phyloP scores from a whole-genome alignment of 257 asterid species.

The Fraxinus americana region DNA sequence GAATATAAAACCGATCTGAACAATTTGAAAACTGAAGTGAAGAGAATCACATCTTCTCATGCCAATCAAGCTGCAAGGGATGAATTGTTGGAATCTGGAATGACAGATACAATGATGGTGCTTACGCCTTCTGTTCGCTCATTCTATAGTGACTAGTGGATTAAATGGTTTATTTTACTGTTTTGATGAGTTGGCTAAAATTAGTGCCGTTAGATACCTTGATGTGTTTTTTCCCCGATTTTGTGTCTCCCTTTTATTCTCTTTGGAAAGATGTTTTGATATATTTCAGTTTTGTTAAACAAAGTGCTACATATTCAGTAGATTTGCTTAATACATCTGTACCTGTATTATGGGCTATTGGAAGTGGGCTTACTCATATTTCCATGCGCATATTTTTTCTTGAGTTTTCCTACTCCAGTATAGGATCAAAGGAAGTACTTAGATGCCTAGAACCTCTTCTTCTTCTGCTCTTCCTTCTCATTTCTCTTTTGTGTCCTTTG shows the following conservation, averaged over 20 bases:
- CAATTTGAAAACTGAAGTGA: slow-evolving; percentile 71
- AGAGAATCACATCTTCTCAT: slow-evolving; percentile 63
- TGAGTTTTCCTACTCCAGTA: background rate
- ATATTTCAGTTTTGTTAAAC: background rate
- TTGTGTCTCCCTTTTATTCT: background rate
- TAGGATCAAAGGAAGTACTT: background rate
- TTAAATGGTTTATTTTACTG: background rate
- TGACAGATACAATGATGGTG: slow-evolving; percentile 68
- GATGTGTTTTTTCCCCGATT: background rate
- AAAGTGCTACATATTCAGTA: background rate
- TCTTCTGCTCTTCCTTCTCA: background rate
- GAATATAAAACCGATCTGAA: slow-evolving; percentile 80
- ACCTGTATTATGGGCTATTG: background rate
- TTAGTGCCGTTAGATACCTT: background rate
- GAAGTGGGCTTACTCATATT: background rate
- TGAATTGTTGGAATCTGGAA: slow-evolving; percentile 74
- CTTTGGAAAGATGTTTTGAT: background rate
- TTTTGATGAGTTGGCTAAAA: background rate
- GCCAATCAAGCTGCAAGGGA: slow-evolving; percentile 64
- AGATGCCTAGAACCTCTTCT: background rate
- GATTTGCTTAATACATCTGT: background rate
- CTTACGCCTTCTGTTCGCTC: slow-evolving; percentile 3
- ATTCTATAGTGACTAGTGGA: background rate
- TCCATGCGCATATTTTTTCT: background rate
- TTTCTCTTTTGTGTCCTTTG: background rate